A percentile compares a stretch with the other conserved stretches of the same genome.
phyloP scores from a whole-genome alignment of 768 basidiomycete genomes.

The Auricularia heimuer region DNA sequence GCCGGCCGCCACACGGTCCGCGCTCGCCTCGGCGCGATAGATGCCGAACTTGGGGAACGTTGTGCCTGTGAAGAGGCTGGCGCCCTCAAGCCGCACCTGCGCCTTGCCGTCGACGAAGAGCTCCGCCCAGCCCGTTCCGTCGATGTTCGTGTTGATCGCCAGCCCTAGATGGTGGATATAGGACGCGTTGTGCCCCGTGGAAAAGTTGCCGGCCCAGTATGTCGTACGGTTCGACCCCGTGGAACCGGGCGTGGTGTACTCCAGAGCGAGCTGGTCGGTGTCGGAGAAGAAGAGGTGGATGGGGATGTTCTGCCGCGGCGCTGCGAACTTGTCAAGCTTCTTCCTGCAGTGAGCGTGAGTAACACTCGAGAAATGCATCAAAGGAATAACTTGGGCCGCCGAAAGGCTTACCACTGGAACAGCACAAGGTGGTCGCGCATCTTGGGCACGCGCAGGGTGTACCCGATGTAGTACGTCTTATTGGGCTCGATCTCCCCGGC shows the following conservation, averaged over 20 bases:
- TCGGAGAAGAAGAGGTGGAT: background rate
- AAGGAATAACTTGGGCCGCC: background rate
- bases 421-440: background rate
- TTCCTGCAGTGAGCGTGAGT: background rate
- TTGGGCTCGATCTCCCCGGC: background rate
- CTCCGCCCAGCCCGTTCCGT: background rate
- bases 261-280: background rate
- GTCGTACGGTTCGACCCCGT: background rate
- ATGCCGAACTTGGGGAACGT: conserved; percentile 1
- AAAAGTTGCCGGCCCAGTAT: background rate
- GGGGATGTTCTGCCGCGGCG: background rate
- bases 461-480: conserved; percentile 2
- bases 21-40: background rate
- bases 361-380: background rate
- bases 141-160: background rate
- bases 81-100: background rate
- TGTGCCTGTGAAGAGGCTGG: background rate
- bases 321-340: background rate
- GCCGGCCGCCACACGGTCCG: background rate
- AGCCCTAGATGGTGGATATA: background rate
- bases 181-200: background rate
- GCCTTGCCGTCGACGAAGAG: background rate
- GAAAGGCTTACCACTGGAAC: background rate
- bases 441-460: background rate
- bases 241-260: background rate